Percentiles rank a stretch among this genome's conserved stretches.
These are phyloP conservation scores for Zoysia matrella DNA, from an alignment of 202 grass and related monocot species.

Conservation along the genomic window DNA sequence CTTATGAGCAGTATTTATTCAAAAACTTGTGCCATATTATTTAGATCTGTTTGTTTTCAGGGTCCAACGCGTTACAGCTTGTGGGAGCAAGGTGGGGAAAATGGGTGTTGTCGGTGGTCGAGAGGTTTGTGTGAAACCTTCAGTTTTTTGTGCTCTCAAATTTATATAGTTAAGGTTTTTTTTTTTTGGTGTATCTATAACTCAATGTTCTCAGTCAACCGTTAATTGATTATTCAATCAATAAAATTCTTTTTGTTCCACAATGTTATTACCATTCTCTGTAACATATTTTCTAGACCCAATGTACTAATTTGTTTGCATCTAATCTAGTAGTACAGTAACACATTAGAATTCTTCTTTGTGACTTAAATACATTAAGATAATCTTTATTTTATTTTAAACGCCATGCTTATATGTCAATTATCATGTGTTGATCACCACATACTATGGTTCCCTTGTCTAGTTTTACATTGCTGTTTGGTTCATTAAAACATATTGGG, in stretches of 20 bases:
- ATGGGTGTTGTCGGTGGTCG: conserved; percentile 89
- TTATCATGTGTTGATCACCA: conserved; percentile 15
- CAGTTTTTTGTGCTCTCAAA: background rate
- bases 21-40: conserved; percentile 15
- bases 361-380: background rate
- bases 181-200: background rate
- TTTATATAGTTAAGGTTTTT: conserved; percentile 7
- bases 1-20: background rate
- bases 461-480: conserved; percentile 25
- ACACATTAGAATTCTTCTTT: background rate
- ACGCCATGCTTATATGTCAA: background rate
- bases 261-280: background rate
- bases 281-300: background rate
- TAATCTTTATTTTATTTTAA: conserved; percentile 22
- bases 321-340: background rate
- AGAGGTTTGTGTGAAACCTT: conserved; percentile 60
- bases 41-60: conserved; percentile 49
- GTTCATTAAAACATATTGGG: conserved; percentile 10
- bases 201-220: background rate
- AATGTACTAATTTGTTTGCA: background rate
- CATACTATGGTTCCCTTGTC: background rate
- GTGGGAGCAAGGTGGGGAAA: conserved; percentile 84
- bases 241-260: conserved; percentile 1
- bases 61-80: conserved; percentile 78
- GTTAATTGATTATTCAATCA: conserved; percentile 3